Percentiles rank a stretch among this genome's conserved stretches.
These are phyloP conservation scores for Microdochium paspali DNA, from an alignment of 2,329 filamentous ascomycete genomes.

Conservation along the genomic window DNA sequence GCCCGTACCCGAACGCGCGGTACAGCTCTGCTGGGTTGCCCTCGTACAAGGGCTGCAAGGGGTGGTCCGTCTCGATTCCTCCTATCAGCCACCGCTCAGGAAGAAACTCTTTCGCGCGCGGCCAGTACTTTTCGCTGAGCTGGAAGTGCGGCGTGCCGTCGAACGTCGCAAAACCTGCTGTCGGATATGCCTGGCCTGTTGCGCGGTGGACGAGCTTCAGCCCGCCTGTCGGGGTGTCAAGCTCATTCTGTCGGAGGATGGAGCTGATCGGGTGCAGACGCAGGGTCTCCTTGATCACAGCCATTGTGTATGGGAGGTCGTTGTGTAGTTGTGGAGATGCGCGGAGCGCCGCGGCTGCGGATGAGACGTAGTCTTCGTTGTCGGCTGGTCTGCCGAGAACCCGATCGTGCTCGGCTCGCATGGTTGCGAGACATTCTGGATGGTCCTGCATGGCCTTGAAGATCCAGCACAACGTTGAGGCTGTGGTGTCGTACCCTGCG, in stretches of 20 bases:
- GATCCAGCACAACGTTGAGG: slow-evolving; percentile 41
- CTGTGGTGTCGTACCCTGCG: slow-evolving; percentile 56
- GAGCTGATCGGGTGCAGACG: slow-evolving; percentile 21
- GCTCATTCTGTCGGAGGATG: slow-evolving; percentile 22
- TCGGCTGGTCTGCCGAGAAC: no score
- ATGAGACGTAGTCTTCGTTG: slow-evolving; percentile 6
- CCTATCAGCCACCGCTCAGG: slow-evolving; percentile 5
- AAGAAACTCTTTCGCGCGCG: slow-evolving; percentile 1
- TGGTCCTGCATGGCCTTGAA: slow-evolving; percentile 27
- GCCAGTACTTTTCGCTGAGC: not conserved
- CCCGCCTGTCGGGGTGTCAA: not conserved
- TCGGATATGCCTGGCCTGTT: slow-evolving; percentile 22
- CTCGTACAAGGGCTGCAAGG: slow-evolving; percentile 18
- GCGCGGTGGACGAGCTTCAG: slow-evolving; percentile 4
- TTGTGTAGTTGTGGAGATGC: slow-evolving; percentile 16
- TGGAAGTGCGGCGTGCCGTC: not conserved
- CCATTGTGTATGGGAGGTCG: slow-evolving; percentile 24
- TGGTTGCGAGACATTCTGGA: slow-evolving; percentile 12
- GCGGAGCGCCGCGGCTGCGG: slow-evolving; percentile 2
- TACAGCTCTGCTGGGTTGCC: slow-evolving; percentile 30
- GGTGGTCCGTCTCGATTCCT: slow-evolving; percentile 10
- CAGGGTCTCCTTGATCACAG: slow-evolving; percentile 26
- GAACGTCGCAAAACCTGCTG: slow-evolving; percentile 6
- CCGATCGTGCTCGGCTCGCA: slow-evolving; percentile 25
- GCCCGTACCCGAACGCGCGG: slow-evolving; percentile 37